Conservation (phyloP, 805 yeast species). For the Monosporozyma aerobia region DNA sequence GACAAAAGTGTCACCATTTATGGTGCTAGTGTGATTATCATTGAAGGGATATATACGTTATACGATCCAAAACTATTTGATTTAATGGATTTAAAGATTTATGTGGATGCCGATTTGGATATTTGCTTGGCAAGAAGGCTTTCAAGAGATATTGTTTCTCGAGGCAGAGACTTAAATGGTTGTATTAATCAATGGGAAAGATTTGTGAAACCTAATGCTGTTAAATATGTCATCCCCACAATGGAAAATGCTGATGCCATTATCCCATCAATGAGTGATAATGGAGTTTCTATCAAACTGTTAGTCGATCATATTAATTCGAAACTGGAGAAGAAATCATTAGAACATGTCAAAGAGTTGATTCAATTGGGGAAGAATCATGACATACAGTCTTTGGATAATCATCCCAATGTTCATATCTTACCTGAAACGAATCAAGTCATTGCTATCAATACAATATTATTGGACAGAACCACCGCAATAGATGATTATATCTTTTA, state of each 20-base stretch:
- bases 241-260: conserved; percentile 73
- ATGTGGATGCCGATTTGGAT: conserved; percentile 90
- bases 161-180: conserved; percentile 80
- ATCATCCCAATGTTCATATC: conserved; percentile 19
- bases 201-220: conserved; percentile 90
- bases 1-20: conserved; percentile 65
- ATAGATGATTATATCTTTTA: conserved; percentile 78
- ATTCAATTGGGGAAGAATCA: conserved; percentile 34
- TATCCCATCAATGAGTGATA: conserved; percentile 86
- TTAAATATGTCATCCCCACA: conserved; percentile 53
- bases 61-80: conserved; percentile 59
- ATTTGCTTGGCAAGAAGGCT: conserved; percentile 84
- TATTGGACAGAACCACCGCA: conserved; percentile 45
- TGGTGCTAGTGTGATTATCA: conserved; percentile 87
- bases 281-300: conserved; percentile 67
- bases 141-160: conserved; percentile 72
- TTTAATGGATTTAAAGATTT: conserved; percentile 77
- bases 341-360: conserved; percentile 56
- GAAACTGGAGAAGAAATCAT: conserved; percentile 57
- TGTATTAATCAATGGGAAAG: conserved; percentile 82
- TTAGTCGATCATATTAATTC: conserved; percentile 70
- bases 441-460: conserved; percentile 59
- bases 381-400: conserved; percentile 8
- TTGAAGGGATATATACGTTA: conserved; percentile 86
- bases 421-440: conserved; percentile 53